Evolutionary conservation across 176 grass and related monocot genomes (phyloP).

Genomic region (Rhipidocladum racemiflorum): DNA sequence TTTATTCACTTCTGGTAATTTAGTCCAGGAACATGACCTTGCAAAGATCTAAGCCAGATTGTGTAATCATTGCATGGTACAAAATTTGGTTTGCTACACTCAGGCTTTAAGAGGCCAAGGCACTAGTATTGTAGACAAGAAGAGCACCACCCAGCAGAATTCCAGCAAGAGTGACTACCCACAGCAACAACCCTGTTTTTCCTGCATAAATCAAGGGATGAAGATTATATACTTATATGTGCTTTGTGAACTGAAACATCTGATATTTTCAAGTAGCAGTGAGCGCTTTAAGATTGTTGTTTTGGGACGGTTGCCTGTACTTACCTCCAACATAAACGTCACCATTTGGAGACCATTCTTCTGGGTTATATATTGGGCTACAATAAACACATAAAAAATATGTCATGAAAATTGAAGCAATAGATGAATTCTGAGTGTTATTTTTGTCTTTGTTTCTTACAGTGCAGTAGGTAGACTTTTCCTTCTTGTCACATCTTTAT

Average conservation of each 20-base stretch:
- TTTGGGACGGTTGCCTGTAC: constrained; percentile 3
- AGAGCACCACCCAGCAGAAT: constrained; percentile 70
- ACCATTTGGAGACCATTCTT: constrained; percentile 71
- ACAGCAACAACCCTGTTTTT: constrained; percentile 76
- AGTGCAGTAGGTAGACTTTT: background rate
- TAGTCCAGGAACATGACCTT: background rate
- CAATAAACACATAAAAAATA: background rate
- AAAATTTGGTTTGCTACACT: background rate
- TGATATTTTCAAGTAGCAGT: background rate
- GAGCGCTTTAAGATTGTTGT: background rate
- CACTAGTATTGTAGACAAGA: constrained; percentile 85
- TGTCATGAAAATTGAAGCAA: background rate
- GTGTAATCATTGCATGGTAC: constrained; percentile 4
- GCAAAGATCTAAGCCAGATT: background rate
- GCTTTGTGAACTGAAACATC: background rate
- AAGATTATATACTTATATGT: background rate
- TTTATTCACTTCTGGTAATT: background rate
- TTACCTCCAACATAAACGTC: constrained; percentile 82
- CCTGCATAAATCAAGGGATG: constrained; percentile 51
- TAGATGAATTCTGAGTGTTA: background rate
- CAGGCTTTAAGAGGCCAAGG: constrained; percentile 43
- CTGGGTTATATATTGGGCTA: constrained; percentile 75
- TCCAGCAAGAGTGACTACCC: constrained; percentile 77
- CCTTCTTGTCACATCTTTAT: background rate
- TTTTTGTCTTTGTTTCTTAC: background rate